Base-by-base conservation (phyloP, 352 stramenopile genomes). In the Globisporangium lucens region DNA sequence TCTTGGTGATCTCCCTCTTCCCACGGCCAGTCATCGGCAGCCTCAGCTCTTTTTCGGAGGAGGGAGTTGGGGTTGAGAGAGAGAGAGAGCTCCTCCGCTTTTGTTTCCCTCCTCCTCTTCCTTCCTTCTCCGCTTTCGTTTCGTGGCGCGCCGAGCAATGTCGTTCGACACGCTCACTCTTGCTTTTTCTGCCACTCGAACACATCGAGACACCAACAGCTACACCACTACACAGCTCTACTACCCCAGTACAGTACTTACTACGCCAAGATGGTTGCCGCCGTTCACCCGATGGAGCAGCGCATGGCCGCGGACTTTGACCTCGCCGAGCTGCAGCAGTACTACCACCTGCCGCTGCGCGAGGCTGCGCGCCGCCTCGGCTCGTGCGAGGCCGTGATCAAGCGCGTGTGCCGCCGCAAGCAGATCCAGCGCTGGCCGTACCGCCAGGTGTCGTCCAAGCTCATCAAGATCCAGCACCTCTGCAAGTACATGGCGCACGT, bases 401-500 rank as follows among this genome's bases (percentile, higher is more conserved):
- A 94, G 78, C 85, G 85, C 59, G 77, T 92, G 17, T 95, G 87
- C 66, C 85, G 87, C 49, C 85, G 80, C 63, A 87, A 87, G 63
- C 80, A 89, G 69, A 93, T 95, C 72, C 79, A 85, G 70, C 78
- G 85, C 58, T 95, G 87, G 87, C 85, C 85, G 4, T 95, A 95
- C 74, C 87, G 87, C 68, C 85, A 95, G 68, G 84, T 94, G 33
- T 90, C 87, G 61, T 85, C 83, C 74, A 91, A 91, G 73, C 79
- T 93, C 65, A 86, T 91, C 72, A 91, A 91, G 82, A 93, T 93
- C 68, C 83, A 93, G 75, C 83, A 91, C 68, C 75, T 93, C 61
- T 91, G 81, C 77, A 93, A 93, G 77, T 93, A 87, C 78, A 87
- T 93, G 73, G 85, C 83, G 30, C 85, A 93, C 69, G 83, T 90